Evolutionary conservation across 192 early-diverging fungal genomes (phyloP), one percentile per base, ranked within the genome.

Genomic region (Umbelopsis ramanniana): DNA sequence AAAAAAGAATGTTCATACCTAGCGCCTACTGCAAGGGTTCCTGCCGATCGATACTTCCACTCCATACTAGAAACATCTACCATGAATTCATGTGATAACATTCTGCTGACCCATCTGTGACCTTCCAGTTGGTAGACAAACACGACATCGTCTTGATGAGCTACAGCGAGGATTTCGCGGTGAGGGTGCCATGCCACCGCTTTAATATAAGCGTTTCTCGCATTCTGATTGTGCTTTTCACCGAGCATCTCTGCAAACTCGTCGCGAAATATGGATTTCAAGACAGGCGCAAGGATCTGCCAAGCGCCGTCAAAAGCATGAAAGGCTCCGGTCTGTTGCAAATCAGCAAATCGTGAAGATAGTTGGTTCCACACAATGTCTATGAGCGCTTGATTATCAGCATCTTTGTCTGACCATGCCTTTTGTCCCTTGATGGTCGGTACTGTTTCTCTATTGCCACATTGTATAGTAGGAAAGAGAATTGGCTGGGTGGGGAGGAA

Each of bases 121-220:
- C 82, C 74, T 67, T 81, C 82, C 48, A 89, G 68, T 69, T 94
- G 89, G 68, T 93, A 95, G 19, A 95, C 63, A 75, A 89, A 89
- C 0, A 94, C 75, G 29, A 79, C 77, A 70, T 92, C 84, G 15
- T 89, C 84, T 71, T 86, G 80, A 68, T 92, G 90, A 0, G 87
- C 88, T 53, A 95, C 79, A 4, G 92, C 92, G 22, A 95, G 63
- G 3, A 91, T 71, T 10, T 89, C 85, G 43, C 85, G 82, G 69
- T 91, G 84, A 22, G 86, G 91, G 52, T 95, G 94, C 90, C 92
- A 95, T 0, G 91, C 92, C 4, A 94, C 74, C n/a, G 81, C 83
- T 38, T 77, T 78, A 55, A 93, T 77, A 15, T 82, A 69, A 7
- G 66, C 24, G 38, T 66, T 43, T 0, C 52, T 22, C 10, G 68